These are phyloP conservation scores for Balamuthia mandrillaris DNA, from an alignment of 208 protist genomes.

Conservation along the genomic window DNA sequence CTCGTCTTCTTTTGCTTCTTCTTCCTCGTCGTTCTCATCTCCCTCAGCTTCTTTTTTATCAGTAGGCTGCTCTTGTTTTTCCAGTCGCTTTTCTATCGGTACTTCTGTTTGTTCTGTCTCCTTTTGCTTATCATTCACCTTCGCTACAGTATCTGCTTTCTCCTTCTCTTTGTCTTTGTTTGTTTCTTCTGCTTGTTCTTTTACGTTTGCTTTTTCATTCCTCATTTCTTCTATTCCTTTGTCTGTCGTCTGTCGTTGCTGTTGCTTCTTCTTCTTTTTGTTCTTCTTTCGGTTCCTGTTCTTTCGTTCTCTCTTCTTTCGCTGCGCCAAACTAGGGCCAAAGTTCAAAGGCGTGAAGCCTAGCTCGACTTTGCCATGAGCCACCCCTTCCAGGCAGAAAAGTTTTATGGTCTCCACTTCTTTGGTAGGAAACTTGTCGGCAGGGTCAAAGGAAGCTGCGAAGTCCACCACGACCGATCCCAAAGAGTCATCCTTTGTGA, in stretches of 20 bases:
- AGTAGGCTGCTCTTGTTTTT: no score
- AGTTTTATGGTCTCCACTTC: no score
- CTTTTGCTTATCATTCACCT: neutral
- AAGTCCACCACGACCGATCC: no score
- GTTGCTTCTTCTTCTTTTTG: neutral
- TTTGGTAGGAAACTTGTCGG: no score
- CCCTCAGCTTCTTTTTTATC: neutral
- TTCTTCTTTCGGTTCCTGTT: no score
- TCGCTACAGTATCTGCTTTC: neutral
- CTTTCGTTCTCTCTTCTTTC: no score
- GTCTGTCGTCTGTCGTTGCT: neutral
- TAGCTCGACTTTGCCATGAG: no score
- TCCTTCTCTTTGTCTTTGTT: neutral
- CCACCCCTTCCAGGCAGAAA: no score
- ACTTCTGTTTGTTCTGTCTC: neutral
- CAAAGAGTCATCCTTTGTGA: no score
- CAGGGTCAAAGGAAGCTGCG: no score
- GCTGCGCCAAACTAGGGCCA: no score
- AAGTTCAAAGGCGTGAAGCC: no score
- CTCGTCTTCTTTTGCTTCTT: neutral
- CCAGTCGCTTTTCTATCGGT: neutral
- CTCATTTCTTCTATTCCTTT: neutral
- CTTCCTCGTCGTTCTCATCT: neutral
- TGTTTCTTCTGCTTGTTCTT: neutral
- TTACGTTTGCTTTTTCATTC: neutral